phyloP scores from a whole-genome alignment of 1,139 yeast genomes.

The Pichia inconspicua region DNA sequence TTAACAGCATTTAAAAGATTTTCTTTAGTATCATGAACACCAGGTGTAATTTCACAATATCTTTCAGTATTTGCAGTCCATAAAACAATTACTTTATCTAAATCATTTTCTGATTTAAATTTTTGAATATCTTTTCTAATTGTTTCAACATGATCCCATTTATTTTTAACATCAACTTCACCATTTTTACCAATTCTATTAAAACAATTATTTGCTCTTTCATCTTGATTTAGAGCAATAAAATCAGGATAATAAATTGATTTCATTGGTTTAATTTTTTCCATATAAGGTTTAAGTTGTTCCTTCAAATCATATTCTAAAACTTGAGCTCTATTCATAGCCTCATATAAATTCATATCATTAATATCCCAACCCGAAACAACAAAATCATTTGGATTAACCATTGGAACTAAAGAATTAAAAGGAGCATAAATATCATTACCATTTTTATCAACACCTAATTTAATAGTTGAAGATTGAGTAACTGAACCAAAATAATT shows the following conservation, averaged over 20 bases:
- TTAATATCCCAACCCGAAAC: conserved; percentile 95
- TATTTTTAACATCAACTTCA: conserved; percentile 47
- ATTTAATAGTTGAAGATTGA: conserved; percentile 82
- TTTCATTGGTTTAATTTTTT: conserved; percentile 61
- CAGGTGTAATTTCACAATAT: conserved; percentile 67
- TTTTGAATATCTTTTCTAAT: conserved; percentile 77
- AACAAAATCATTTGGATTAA: conserved; percentile 82
- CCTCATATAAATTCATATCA: conserved; percentile 59
- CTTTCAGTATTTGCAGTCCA: conserved; percentile 99
- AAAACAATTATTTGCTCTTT: conserved; percentile 82
- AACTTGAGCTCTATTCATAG: conserved; percentile 82
- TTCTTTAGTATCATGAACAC: conserved; percentile 85
- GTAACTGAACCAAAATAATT: conserved; percentile 96
- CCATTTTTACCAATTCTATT: conserved; percentile 45
- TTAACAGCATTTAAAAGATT: conserved; percentile 70
- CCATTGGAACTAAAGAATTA: conserved; percentile 81
- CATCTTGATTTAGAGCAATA: conserved; percentile 91
- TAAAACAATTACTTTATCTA: conserved; percentile 82
- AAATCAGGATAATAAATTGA: conserved; percentile 93
- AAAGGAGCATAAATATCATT: conserved; percentile 91
- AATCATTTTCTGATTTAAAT: conserved; percentile 63
- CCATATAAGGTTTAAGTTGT: conserved; percentile 61
- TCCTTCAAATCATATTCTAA: conserved; percentile 80
- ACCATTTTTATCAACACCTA: conserved; percentile 77
- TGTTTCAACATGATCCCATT: conserved; percentile 87